Evolutionary conservation across 108 stramenopile species (phyloP), one percentile per base, ranked within the genome.

Genomic region (Cyclotella choctawhatcheeana): DNA sequence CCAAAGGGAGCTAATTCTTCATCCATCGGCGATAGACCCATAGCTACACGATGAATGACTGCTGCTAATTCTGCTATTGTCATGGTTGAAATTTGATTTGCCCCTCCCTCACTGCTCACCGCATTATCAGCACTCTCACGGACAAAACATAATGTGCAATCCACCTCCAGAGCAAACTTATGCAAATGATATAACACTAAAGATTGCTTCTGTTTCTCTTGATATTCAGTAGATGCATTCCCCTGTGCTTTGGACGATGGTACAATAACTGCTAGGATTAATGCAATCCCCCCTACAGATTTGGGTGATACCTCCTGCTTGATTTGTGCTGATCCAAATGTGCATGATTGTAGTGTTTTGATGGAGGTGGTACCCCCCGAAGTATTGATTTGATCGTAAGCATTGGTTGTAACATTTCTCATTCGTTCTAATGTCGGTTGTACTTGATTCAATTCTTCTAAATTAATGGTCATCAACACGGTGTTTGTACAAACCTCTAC

Each of bases 161-260:
- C 77, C 44, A 89, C 58, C 48, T 87, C 81, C 18, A 75, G 68
- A 3, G 87, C 85, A 77, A 81, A 95, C 37, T 83, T 84, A 22
- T 89, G 87, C 71, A 95, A 82, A 81, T 95, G 94, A 69, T 95
- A 95, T 51, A 80, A 50, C 14, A 92, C 65, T 65, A 92, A 82
- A 5, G 78, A 66, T 51, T 89, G 91, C 17, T 87, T 79, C 21
- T 74, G 62, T 62, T 65, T 69, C 58, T 89, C 89, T 18, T 78
- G 83, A 8, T 77, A 73, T 16, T 61, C 74, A 43, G 73, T 52
- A 2, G 60, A 34, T 18, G 33, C 37, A 40, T 44, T 10, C 18
- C 34, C 24, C 22, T 35, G 20, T 16, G 58, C 31, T 5, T 44
- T 54, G 0, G 73, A 59, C 14, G 73, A 35, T 61, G 73, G 27